Conservation (phyloP, 208 protist species). For the Tritrichomonas foetus region DNA sequence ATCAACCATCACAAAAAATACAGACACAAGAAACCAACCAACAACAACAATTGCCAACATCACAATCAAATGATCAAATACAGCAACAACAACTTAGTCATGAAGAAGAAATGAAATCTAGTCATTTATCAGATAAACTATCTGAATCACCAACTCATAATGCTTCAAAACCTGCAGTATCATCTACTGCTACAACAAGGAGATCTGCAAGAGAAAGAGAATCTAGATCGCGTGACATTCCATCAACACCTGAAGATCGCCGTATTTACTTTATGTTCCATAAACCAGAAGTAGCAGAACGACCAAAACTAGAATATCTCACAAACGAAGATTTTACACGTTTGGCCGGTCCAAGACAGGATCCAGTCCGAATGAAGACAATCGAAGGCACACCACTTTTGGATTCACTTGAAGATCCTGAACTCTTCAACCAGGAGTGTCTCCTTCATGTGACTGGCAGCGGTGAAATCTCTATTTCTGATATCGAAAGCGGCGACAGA, state of each 20-base stretch:
- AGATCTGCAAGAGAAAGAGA: no score
- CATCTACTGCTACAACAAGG: no score
- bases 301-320: neutral
- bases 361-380: neutral
- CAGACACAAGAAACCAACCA: no score
- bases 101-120: no score
- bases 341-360: neutral
- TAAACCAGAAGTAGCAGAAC: neutral
- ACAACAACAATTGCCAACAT: no score
- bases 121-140: no score
- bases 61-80: no score
- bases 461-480: neutral
- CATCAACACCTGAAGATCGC: neutral
- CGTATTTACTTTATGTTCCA: neutral
- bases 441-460: neutral
- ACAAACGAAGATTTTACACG: conserved; percentile 2
- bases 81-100: no score
- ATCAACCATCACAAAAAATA: no score
- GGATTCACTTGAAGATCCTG: neutral
- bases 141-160: no score
- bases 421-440: neutral
- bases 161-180: no score
- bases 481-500: neutral
- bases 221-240: no score
- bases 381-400: neutral